Base-by-base conservation (phyloP, 345 rosid species). In the Sisymbrium altissimum region DNA sequence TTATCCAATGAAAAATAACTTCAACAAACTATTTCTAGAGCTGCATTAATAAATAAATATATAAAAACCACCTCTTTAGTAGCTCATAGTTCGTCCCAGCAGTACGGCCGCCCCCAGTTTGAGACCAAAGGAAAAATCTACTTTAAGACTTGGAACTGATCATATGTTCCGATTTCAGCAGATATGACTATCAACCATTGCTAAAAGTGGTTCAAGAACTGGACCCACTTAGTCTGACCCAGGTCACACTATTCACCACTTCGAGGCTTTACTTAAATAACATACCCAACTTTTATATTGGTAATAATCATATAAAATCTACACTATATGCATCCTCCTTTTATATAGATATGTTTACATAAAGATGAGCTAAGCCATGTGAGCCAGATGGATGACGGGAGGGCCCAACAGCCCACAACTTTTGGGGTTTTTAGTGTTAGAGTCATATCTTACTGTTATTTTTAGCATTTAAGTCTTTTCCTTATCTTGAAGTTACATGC, bases 321-420 rank as follows among this genome's bases (percentile, higher is more conserved):
- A 75, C 12, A 4, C 23, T 46, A 41, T 76, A 33, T 54, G 41
- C 50, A 52, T 75, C 50, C 18, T 59, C n/a, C 27, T 39, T 49
- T n/a, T 43, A 30, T 52, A 39, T 68, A 49, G 4, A 57, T 9
- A 25, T 67, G 49, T 29, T 29, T 54, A 30, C n/a, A 56, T 60
- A 52, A 21, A 68, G 35, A 62, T 69, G 75, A 76, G 58, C 59
- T 62, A 62, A 61, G 79, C 75, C 79, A 76, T 69, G 75, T 68
- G 79, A 76, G 70, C 41, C 64, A 54, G 70, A 76, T 44, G 52
- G 70, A 76, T 61, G 70, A 69, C 14, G 54, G 5, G 49, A 69
- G 70, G 79, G 33, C 57, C 74, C 74, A 62, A 33, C 57, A 68
- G 79, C 74, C 75, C 79, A 76, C 70, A 76, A 27, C 59, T 43